Evolutionary conservation across 2,329 filamentous ascomycete genomes (phyloP), one percentile per base, ranked within the genome.

Genomic region (Arthrobotrys sphaeroides): DNA sequence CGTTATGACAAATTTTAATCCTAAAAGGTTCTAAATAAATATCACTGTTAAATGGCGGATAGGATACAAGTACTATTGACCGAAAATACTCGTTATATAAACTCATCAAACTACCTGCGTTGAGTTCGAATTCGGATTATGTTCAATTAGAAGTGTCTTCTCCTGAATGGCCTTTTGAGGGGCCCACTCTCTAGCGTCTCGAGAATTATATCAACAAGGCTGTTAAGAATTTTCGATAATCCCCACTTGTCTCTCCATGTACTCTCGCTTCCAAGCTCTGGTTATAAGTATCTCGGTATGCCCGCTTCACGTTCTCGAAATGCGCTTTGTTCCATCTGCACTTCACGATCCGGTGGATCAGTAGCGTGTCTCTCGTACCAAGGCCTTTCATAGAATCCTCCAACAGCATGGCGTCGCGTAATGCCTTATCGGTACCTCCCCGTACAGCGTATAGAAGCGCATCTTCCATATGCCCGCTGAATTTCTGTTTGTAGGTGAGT

Each of bases 401-500:
- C 13, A 98, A 85, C 2, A 92, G 84, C 16, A 87, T 84, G 0
- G 94, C 95, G 79, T 96, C 94, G 7, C 79, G 49, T 18, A 51
- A 26, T 5, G 78, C 61, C 49, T 79, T 80, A 78, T 93, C 90
- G 86, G 92, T 91, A 73, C 92, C 92, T 78, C 90, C 92, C 83
- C 97, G 92, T 4, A 88, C 84, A 1, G 91, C 94, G 9, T 97
- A 93, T 22, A 95, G 84, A 0, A 98, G 87, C 0, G 93, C 93
- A 9, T 92, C 88, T 81, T 94, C 86, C 93, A 98, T 97, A 81
- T 98, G 94, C 0, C 94, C 94, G 0, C 90, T 91, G 83, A 97
- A 97, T 80, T 95, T 74, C 70, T 74, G n/a, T 36, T 24, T 28
- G 2, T n/a, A n/a, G 5, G 16, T 42, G 28, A 64, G 45, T 3